Evolutionary conservation across 164 flowering plant species (phyloP), one percentile per base, ranked within the genome.

Genomic region (Liquidambar formosana): DNA sequence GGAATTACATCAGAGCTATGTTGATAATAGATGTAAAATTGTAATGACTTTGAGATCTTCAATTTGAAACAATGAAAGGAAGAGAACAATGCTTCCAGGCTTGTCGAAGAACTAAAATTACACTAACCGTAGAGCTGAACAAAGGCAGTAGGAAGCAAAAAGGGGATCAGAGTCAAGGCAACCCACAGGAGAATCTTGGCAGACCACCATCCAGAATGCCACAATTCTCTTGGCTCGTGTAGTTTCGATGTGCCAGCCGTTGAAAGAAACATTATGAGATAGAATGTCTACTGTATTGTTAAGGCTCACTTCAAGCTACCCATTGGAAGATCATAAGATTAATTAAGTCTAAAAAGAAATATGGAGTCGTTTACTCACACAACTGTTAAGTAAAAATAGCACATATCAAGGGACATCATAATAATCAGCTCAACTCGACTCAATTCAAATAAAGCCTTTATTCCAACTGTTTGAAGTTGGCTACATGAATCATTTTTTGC

Each of bases 161-260:
- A 94, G 5, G 96, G 78, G 26, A 86, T 38, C 10, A 81, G 53
- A 63, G 82, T 76, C 68, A 90, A 78, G 44, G 67, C 80, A 74
- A 86, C 44, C 86, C 82, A 83, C 66, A 88, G 9, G 25, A 77
- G 22, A 65, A 87, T 74, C 80, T 94, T 94, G 15, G 81, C 84
- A 61, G 84, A 70, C 98, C 98, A 94, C 96, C 97, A 91, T 54
- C 94, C 88, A 48, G 96, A 91, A 59, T 94, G 96, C 98, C 97
- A 92, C 28, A 72, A 66, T 61, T 84, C 85, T 79, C 96, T 82
- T 18, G 65, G 70, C 1, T 70, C 79, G 18, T 80, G 65, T 78
- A 87, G 57, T 83, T 87, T 91, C 18, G 81, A 76, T 45, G 96
- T 84, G 16, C 96, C 92, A 66, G 70, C 89, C 0, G 98, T 90